These are phyloP conservation scores for Phytophthora vignae DNA, from an alignment of 352 stramenopile genomes.

Conservation along the genomic window DNA sequence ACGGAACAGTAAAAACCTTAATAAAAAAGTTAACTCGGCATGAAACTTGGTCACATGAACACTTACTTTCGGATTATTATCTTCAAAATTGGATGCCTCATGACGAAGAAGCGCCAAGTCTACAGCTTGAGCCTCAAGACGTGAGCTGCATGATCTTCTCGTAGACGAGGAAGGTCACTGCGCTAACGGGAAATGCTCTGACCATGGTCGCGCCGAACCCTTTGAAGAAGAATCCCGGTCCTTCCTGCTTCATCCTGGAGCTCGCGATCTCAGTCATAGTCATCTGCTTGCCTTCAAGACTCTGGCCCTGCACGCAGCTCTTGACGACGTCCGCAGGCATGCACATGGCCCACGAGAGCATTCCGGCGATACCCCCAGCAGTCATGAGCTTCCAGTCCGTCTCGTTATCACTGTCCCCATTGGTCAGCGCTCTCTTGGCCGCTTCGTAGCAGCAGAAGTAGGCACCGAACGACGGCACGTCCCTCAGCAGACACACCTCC, in stretches of 20 bases:
- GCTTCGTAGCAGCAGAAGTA: conserved; percentile 88
- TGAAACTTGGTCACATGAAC: too few species aligned
- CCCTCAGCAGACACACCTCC: conserved; percentile 72
- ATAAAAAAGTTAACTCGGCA: not conserved
- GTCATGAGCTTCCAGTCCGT: conserved; percentile 77
- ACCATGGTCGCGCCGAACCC: conserved; percentile 84
- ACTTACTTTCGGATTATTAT: not conserved
- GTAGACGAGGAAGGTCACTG: conserved; percentile 89
- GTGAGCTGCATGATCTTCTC: conserved; percentile 87
- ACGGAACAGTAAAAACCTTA: not conserved
- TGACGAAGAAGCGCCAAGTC: not conserved
- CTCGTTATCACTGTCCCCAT: conserved; percentile 64
- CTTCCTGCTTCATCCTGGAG: conserved; percentile 57
- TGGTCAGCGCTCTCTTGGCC: conserved; percentile 64
- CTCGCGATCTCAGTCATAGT: conserved; percentile 55
- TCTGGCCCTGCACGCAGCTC: conserved; percentile 88
- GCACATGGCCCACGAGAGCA: conserved; percentile 80
- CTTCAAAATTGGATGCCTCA: not conserved
- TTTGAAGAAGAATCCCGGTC: conserved; percentile 80
- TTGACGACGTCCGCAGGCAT: conserved; percentile 92
- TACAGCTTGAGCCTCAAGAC: conserved; percentile 40
- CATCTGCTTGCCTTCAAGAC: conserved; percentile 48
- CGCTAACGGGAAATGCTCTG: conserved; percentile 83
- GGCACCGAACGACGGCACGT: conserved; percentile 80
- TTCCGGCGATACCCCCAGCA: conserved; percentile 77